Conservation (phyloP, 805 yeast species). For the Saccharomycopsis amapae region DNA sequence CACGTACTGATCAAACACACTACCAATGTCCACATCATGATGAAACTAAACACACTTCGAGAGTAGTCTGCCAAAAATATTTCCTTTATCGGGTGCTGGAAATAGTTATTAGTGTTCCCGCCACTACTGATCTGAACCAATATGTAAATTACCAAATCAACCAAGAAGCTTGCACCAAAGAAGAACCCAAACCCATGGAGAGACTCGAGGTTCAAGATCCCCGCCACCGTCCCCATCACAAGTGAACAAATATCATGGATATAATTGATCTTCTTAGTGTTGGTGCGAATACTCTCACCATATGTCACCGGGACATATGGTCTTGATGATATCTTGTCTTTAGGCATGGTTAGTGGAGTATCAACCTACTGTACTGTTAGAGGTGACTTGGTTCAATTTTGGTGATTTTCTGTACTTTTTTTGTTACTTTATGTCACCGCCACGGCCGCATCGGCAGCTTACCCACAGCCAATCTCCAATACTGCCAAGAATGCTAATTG, state of each 20-base stretch:
- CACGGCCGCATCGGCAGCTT: too few species aligned
- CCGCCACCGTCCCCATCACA: slow-evolving; percentile 13
- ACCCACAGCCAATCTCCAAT: too few species aligned
- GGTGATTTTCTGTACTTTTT: too few species aligned
- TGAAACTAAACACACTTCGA: slow-evolving; percentile 17
- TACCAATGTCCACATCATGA: slow-evolving; percentile 21
- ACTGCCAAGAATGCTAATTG: too few species aligned
- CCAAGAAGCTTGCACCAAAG: slow-evolving; percentile 4
- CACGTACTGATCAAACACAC: slow-evolving; percentile 12
- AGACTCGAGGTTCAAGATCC: slow-evolving; percentile 16
- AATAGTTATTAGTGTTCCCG: slow-evolving; percentile 12
- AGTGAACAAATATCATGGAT: slow-evolving; percentile 17
- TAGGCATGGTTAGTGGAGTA: too few species aligned
- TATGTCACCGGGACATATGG: slow-evolving; percentile 14
- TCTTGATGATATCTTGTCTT: too few species aligned
- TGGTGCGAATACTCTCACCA: slow-evolving; percentile 17
- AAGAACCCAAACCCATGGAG: slow-evolving; percentile 19
- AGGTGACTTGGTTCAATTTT: too few species aligned
- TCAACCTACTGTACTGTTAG: too few species aligned
- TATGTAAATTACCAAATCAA: slow-evolving; percentile 11
- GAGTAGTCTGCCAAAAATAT: slow-evolving; percentile 19
- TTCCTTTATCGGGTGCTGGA: slow-evolving; percentile 15
- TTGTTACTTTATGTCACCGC: too few species aligned
- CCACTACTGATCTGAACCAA: neutral
- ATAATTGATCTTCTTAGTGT: slow-evolving; percentile 7